Base-by-base conservation (phyloP, 1,284 basidiomycete genomes). In the Bondarzewia mesenterica region DNA sequence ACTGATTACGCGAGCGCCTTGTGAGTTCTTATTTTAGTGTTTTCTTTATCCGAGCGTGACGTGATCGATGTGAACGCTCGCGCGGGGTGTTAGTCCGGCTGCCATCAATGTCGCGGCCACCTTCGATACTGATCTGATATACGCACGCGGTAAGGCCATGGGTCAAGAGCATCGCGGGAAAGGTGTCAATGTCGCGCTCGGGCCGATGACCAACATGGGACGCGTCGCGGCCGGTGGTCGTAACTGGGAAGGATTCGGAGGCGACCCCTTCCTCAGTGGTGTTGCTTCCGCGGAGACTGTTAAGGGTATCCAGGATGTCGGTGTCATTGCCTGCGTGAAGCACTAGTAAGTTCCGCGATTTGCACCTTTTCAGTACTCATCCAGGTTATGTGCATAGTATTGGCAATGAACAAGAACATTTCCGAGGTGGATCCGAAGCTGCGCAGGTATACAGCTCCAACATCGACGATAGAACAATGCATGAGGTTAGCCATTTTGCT, bases 11-110 rank as follows among this genome's bases (percentile, higher is more conserved):
- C 53, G n/a, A 55, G 44, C 36, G 56, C 52, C 12, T 59, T 60
- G 50, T 50, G 29, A 7, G 50, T 50, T 7, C 18, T 12, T 26
- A 29, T 42, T 48, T n/a, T n/a, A n/a, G n/a, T n/a, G n/a, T n/a
- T n/a, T n/a, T n/a, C n/a, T n/a, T n/a, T n/a, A n/a, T n/a, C n/a
- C 57, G 88, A 90, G 58, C 71, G 84, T 20, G 89, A 89, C 1
- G 65, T 85, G 60, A 84, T 85, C 60, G 85, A 87, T 62, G 69
- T 87, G 10, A 87, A 87, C 60, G 73, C 81, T 0, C 77, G 79
- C 51, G 82, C 84, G 48, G 56, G 22, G 60, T 50, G 77, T 5
- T 29, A 45, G 44, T 32, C 44, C 78, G 4, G 62, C 74, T 3
- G 77, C 72, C 3, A 72, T 83, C 50, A 78, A 77, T 25, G 61